Evolutionary conservation across 306 rosid genomes (phyloP).

Genomic region (Malus asiatica): DNA sequence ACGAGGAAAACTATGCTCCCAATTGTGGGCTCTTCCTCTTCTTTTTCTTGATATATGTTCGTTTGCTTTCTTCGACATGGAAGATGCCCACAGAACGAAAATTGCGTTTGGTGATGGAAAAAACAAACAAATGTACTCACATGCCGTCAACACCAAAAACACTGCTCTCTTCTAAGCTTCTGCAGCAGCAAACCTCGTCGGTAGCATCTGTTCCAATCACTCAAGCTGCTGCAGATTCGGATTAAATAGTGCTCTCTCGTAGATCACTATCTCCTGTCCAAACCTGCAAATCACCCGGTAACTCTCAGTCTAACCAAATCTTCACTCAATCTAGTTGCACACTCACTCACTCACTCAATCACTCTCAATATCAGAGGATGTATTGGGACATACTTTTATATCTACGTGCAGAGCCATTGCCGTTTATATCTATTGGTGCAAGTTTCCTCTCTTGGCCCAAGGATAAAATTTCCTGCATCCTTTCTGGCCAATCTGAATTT

Average conservation of each 20-base stretch:
- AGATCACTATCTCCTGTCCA: constrained; percentile 53
- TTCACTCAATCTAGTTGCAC: neutral
- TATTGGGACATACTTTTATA: constrained; percentile 38
- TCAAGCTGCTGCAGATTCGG: constrained; percentile 23
- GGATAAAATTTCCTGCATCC: constrained; percentile 80
- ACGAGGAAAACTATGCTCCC: constrained; percentile 28
- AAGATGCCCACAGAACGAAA: constrained; percentile 32
- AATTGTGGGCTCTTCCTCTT: constrained; percentile 13
- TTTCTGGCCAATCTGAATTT: constrained; percentile 88
- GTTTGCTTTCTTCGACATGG: constrained; percentile 21
- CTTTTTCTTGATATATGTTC: neutral
- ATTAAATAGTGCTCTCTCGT: constrained; percentile 14
- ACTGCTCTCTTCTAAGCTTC: constrained; percentile 27
- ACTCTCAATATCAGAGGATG: neutral
- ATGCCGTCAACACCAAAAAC: constrained; percentile 31
- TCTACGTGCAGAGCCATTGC: constrained; percentile 47
- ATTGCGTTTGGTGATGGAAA: constrained; percentile 36
- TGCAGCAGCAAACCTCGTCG: constrained; percentile 24
- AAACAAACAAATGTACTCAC: constrained; percentile 45
- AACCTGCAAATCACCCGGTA: constrained; percentile 35
- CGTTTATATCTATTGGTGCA: constrained; percentile 52
- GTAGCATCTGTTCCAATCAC: constrained; percentile 28
- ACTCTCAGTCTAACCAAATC: neutral
- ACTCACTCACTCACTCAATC: neutral
- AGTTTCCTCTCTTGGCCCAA: constrained; percentile 67